phyloP scores from a whole-genome alignment of 805 yeast species.

The Saturnispora hagleri region DNA sequence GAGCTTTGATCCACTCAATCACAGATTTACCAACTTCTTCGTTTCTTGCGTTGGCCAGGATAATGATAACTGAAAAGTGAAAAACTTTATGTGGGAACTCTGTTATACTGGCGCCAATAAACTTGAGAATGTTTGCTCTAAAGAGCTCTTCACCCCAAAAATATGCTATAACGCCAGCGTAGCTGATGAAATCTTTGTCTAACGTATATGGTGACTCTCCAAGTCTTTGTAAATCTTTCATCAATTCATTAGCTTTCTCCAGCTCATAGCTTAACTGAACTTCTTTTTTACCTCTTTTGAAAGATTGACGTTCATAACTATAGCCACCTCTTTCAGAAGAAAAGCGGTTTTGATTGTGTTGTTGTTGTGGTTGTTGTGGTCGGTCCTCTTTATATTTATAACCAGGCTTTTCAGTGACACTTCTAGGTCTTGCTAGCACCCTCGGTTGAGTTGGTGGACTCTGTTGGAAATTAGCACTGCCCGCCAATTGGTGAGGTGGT shows the following conservation, averaged over 20 bases:
- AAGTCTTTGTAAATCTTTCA: constrained; percentile 36
- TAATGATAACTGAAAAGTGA: constrained; percentile 57
- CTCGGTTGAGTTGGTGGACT: not conserved
- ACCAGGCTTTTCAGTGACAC: not conserved
- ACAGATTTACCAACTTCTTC: constrained; percentile 59
- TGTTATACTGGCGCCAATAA: constrained; percentile 55
- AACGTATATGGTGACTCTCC: constrained; percentile 39
- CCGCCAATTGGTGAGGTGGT: constrained; percentile 2
- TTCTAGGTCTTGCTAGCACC: not conserved
- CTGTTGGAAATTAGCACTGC: not conserved
- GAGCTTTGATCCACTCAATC: constrained; percentile 58
- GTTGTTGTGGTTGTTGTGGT: not conserved
- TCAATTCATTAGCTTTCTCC: constrained; percentile 37
- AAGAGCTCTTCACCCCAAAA: constrained; percentile 42
- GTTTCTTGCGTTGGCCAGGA: constrained; percentile 55
- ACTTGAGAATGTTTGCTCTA: constrained; percentile 49
- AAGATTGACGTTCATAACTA: not conserved
- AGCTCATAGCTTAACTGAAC: constrained; percentile 10
- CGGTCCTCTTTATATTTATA: not conserved
- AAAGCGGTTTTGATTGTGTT: not conserved
- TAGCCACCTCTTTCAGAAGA: not conserved
- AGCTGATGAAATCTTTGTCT: constrained; percentile 34
- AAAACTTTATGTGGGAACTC: constrained; percentile 92
- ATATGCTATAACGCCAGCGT: constrained; percentile 50
- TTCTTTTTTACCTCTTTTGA: constrained; percentile 10